These are phyloP conservation scores for Leptodermis oblonga DNA, from an alignment of 257 asterid species.

Conservation along the genomic window DNA sequence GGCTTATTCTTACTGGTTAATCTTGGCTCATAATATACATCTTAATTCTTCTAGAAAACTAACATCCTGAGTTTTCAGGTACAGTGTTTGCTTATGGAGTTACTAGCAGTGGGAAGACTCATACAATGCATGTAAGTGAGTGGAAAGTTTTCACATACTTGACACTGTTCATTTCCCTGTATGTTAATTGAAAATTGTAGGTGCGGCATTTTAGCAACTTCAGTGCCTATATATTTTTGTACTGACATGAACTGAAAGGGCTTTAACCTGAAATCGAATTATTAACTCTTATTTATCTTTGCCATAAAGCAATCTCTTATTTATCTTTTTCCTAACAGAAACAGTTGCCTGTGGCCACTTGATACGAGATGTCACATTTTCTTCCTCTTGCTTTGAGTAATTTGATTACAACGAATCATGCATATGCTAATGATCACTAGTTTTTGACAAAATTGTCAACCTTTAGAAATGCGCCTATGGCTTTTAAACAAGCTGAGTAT, in stretches of 20 bases:
- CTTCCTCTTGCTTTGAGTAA: background rate
- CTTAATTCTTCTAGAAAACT: background rate
- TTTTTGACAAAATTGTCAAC: background rate
- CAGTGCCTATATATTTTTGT: background rate
- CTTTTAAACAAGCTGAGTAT: background rate
- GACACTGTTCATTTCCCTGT: background rate
- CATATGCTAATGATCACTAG: background rate
- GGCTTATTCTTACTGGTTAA: background rate
- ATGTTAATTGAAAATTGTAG: background rate
- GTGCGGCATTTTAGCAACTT: background rate
- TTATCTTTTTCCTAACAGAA: too few relatives aligned
- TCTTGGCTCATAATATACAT: slow-evolving; percentile 11
- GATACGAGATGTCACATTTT: background rate
- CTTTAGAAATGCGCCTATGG: background rate
- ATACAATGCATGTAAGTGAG: slow-evolving; percentile 74
- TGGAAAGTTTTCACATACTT: background rate
- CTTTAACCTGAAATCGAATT: background rate
- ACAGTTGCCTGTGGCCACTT: background rate
- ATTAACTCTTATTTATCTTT: background rate
- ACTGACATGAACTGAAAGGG: background rate
- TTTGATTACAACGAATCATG: background rate
- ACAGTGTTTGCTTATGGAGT: slow-evolving; percentile 86
- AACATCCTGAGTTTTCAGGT: slow-evolving; percentile 34
- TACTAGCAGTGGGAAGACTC: slow-evolving; percentile 91
- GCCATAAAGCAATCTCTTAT: too few relatives aligned